Base-by-base conservation (phyloP, 2,329 filamentous ascomycete genomes). In the Boeremia lycopersici region DNA sequence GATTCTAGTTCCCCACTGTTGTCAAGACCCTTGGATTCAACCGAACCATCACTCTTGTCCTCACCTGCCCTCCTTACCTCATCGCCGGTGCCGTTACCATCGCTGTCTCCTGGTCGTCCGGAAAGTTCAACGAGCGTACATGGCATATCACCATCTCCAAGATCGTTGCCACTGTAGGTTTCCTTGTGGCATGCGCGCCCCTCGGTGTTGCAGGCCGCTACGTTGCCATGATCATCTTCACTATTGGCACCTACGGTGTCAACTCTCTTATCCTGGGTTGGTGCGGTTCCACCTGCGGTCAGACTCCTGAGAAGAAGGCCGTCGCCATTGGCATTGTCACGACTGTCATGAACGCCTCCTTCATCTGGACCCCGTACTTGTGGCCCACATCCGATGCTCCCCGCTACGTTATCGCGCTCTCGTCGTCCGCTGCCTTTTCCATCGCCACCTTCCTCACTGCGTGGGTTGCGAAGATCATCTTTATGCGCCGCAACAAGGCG, bases 51-150 rank as follows among this genome's bases (percentile, higher is more conserved):
- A 86, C 85, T 0, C 74, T 87, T 0, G 80, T 77, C 23, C 65
- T 76, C 36, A 66, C 73, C 31, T 63, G 76, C 81, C 60, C 83
- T 75, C 31, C 67, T 55, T 61, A 78, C 28, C 80, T 78, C 29
- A 74, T 82, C 33, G 81, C 82, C 67, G 81, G 84, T 25, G 80
- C 89, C 36, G 84, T 83, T 0, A 84, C 86, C 1, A 85, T 86
- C 61, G 55, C 80, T 33, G 90, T 89, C 62, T 86, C 88, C 4
- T 86, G 84, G 80, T 87, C 90, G 69, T 87, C 89, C 11, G 89
- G 91, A 71, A 82, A 81, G 36, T 89, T 86, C 0, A 86, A 87
- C 23, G 89, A 91, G 74, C 83, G 89, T 7, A 90, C 86, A 72
- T 84, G 83, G 70, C 89, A 91, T 72, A 82, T 91, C 55, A 79